These are phyloP conservation scores for Thermoascus crustaceus DNA, from an alignment of 2,329 filamentous ascomycete genomes.

Conservation along the genomic window DNA sequence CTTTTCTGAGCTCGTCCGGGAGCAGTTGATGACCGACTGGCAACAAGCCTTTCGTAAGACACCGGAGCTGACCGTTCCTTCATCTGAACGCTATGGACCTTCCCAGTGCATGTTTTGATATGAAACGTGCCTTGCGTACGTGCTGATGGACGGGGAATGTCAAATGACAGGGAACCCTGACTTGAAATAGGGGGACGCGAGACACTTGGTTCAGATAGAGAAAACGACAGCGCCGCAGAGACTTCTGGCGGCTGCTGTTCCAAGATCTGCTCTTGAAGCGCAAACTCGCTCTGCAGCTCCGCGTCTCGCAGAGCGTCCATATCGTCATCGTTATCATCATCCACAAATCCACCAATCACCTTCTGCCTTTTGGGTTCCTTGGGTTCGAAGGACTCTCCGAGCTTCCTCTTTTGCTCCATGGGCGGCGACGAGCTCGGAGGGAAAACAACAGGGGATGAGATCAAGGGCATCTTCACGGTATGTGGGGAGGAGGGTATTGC, in stretches of 20 bases:
- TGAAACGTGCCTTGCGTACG: slow-evolving; percentile 16
- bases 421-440: slow-evolving; percentile 30
- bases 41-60: slow-evolving; percentile 48
- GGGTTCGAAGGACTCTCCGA: slow-evolving; percentile 19
- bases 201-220: slow-evolving; percentile 2
- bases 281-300: slow-evolving; percentile 22
- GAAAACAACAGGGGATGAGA: slow-evolving; percentile 32
- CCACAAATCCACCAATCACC: slow-evolving; percentile 34
- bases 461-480: slow-evolving; percentile 30
- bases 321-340: slow-evolving; percentile 33
- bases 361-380: slow-evolving; percentile 33
- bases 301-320: slow-evolving; percentile 19
- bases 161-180: slow-evolving; percentile 2
- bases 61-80: slow-evolving; percentile 28
- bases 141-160: slow-evolving; percentile 8
- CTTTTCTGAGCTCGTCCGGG: slow-evolving; percentile 50
- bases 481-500: slow-evolving; percentile 29
- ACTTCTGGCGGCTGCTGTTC: slow-evolving; percentile 12
- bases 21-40: slow-evolving; percentile 43
- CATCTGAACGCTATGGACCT: slow-evolving; percentile 34
- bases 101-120: slow-evolving; percentile 43
- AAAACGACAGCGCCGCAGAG: slow-evolving; percentile 5
- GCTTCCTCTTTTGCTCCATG: slow-evolving; percentile 34
- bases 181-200: background rate
- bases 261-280: slow-evolving; percentile 18